phyloP scores from a whole-genome alignment of 2,329 filamentous ascomycete species.

The Plenodomus lindquistii region DNA sequence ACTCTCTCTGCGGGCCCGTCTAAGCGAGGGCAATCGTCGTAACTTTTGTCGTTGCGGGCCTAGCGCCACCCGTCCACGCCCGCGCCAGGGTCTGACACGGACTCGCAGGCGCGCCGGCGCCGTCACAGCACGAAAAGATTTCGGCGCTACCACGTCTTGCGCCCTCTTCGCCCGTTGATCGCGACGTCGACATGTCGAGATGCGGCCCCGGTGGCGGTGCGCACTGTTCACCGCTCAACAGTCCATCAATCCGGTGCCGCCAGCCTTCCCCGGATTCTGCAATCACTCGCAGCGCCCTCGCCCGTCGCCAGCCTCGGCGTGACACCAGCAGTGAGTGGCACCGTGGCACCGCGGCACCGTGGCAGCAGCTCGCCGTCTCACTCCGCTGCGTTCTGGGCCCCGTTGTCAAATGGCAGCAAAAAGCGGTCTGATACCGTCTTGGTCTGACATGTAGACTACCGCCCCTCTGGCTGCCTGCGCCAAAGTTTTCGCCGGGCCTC shows the following conservation, averaged over 20 bases:
- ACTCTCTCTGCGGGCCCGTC: constrained; percentile 22
- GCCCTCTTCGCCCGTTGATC: constrained; percentile 19
- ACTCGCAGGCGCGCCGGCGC: constrained; percentile 16
- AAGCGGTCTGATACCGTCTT: constrained; percentile 22
- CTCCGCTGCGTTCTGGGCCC: constrained; percentile 8
- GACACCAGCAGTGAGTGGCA: no score
- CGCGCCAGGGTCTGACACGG: constrained; percentile 22
- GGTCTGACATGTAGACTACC: no score
- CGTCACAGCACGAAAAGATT: constrained; percentile 33
- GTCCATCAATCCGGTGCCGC: constrained; percentile 12
- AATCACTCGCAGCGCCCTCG: constrained; percentile 5
- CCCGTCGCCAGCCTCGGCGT: background rate
- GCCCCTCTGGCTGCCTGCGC: constrained; percentile 11
- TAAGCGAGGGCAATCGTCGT: constrained; percentile 34
- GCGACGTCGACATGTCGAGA: constrained; percentile 17
- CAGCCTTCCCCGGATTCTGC: constrained; percentile 28
- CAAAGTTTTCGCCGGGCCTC: constrained; percentile 17
- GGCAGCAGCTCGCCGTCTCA: constrained; percentile 8
- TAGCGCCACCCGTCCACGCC: constrained; percentile 28
- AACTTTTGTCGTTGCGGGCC: constrained; percentile 19
- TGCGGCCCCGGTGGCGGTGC: constrained; percentile 25
- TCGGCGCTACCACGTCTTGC: constrained; percentile 22
- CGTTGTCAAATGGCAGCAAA: constrained; percentile 6
- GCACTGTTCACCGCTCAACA: constrained; percentile 7
- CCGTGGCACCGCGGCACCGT: no score